phyloP scores from a whole-genome alignment of 1,284 basidiomycete species.

The Marasmius oreades region DNA sequence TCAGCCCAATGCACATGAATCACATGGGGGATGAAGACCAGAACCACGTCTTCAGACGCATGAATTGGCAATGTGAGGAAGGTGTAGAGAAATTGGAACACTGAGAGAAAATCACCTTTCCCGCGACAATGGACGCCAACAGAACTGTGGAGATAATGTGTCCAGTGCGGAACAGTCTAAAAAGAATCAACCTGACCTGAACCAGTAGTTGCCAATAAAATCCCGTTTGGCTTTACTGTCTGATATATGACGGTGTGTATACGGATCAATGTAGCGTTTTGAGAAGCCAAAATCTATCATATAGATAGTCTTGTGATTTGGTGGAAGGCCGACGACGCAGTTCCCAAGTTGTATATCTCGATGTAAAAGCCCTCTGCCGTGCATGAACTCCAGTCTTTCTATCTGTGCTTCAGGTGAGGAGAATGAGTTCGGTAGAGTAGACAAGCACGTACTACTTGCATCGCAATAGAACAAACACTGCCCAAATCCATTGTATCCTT shows the following conservation, averaged over 20 bases:
- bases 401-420: constrained; percentile 41
- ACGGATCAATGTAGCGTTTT: constrained; percentile 65
- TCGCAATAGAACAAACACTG: constrained; percentile 67
- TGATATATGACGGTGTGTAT: constrained; percentile 60
- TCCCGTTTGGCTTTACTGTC: constrained; percentile 63
- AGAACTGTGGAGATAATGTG: constrained; percentile 35
- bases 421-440: background rate
- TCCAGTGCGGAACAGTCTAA: background rate
- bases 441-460: constrained; percentile 60
- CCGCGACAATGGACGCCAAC: constrained; percentile 72
- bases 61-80: constrained; percentile 2
- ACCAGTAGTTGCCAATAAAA: constrained; percentile 82
- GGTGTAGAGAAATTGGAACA: background rate
- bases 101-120: constrained; percentile 45
- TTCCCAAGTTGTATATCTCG: constrained; percentile 77
- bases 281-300: constrained; percentile 85
- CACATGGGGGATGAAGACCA: no score
- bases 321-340: constrained; percentile 56
- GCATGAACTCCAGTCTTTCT: constrained; percentile 66
- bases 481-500: constrained; percentile 62
- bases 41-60: background rate
- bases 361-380: constrained; percentile 65
- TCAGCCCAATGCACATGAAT: background rate
- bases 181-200: constrained; percentile 37
- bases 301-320: constrained; percentile 59